These are phyloP conservation scores for Fusarium palustre DNA, from an alignment of 2,329 filamentous ascomycete genomes.

Conservation along the genomic window DNA sequence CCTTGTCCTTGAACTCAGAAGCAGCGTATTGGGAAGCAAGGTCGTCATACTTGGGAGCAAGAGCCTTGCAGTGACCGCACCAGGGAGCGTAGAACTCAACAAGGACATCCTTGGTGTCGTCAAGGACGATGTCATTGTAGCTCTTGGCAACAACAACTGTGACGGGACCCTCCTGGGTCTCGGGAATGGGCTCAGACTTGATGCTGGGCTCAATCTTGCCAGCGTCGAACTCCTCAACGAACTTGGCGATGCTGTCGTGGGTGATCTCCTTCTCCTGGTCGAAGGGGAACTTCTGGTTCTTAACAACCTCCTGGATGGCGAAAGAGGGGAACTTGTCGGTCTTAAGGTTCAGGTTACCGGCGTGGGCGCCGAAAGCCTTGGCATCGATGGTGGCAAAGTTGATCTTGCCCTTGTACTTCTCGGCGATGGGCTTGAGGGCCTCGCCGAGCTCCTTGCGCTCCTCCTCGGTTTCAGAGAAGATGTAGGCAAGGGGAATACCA, in stretches of 20 bases:
- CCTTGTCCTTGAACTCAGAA: constrained; percentile 83
- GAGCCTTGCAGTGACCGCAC: constrained; percentile 99
- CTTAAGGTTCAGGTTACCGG: constrained; percentile 96
- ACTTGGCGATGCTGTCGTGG: constrained; percentile 76
- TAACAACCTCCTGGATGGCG: constrained; percentile 93
- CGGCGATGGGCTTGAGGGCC: constrained; percentile 84
- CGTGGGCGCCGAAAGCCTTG: constrained; percentile 92
- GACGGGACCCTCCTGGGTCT: constrained; percentile 91
- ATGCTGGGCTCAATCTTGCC: constrained; percentile 96
- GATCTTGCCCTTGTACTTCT: constrained; percentile 92
- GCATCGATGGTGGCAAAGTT: constrained; percentile 99
- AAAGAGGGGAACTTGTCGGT: constrained; percentile 96
- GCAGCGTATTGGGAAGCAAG: constrained; percentile 81
- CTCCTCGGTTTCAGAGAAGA: constrained; percentile 93
- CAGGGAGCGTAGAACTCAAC: constrained; percentile 99
- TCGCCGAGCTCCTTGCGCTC: constrained; percentile 84
- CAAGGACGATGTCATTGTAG: constrained; percentile 91
- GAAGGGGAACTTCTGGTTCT: constrained; percentile 98
- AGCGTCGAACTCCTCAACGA: constrained; percentile 84
- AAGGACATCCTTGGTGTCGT: constrained; percentile 96
- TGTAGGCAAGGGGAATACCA: constrained; percentile 93
- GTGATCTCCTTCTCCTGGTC: constrained; percentile 85
- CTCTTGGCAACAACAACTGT: constrained; percentile 90
- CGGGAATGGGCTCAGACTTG: constrained; percentile 97
- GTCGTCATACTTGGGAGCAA: constrained; percentile 96